Evolutionary conservation across 148 eudicot species (phyloP).

Genomic region (Amaranthus cruentus): DNA sequence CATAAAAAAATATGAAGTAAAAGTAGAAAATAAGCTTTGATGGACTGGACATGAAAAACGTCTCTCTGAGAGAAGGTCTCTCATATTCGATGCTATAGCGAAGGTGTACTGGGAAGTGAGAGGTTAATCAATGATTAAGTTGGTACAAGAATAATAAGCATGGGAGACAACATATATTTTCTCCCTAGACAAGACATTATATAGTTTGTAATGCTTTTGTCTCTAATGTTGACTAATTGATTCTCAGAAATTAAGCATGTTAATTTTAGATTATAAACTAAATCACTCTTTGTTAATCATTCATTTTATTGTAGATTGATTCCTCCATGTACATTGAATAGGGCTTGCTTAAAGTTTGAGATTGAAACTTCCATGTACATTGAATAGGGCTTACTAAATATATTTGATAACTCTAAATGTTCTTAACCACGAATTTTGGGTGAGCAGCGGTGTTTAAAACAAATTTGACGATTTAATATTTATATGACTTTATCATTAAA

Average conservation of each 20-base stretch:
- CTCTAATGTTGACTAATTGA: constrained; percentile 30
- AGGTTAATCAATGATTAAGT: constrained; percentile 4
- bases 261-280: constrained; percentile 10
- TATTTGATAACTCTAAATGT: too few species aligned
- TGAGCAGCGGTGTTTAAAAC: too few species aligned
- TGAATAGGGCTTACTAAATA: too few species aligned
- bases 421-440: too few species aligned
- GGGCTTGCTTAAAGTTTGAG: too few species aligned
- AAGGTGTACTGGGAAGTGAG: background rate
- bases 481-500: too few species aligned
- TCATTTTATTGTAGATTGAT: background rate
- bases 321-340: too few species aligned
- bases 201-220: constrained; percentile 20
- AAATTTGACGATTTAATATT: too few species aligned
- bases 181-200: constrained; percentile 10
- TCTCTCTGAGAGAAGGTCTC: too few species aligned
- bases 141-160: constrained; percentile 24
- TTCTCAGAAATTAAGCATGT: constrained; percentile 20
- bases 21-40: background rate
- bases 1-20: too few species aligned
- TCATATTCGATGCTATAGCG: background rate
- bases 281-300: background rate
- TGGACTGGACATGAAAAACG: too few species aligned
- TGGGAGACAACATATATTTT: constrained; percentile 32
- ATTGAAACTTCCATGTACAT: too few species aligned